phyloP scores from a whole-genome alignment of 225 moss, liverwort and hornwort species.

The Asterella californica region DNA sequence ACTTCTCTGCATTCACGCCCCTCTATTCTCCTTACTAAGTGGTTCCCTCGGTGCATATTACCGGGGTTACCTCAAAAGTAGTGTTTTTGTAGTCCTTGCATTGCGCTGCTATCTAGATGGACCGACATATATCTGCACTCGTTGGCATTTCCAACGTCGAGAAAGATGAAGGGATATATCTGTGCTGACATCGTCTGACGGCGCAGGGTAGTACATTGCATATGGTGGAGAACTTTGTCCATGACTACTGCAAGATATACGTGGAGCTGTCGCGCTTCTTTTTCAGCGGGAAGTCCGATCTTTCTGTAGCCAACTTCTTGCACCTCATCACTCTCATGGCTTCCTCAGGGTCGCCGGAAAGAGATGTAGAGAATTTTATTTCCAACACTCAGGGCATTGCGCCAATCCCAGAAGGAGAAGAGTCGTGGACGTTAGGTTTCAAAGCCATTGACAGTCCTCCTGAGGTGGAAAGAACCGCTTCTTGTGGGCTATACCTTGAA shows the following conservation, averaged over 20 bases:
- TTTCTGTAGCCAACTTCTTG: slow-evolving; percentile 70
- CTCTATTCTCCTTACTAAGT: too few species aligned
- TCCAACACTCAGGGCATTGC: slow-evolving; percentile 61
- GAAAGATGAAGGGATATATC: not conserved
- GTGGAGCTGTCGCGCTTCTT: slow-evolving; percentile 78
- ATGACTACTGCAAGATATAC: slow-evolving; percentile 77
- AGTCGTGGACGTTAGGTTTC: slow-evolving; percentile 53
- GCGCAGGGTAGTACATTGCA: slow-evolving; percentile 60
- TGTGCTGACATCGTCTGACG: not conserved
- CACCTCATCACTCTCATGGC: slow-evolving; percentile 93
- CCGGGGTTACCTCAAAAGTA: too few species aligned
- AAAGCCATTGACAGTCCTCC: slow-evolving; percentile 24
- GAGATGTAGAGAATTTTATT: slow-evolving; percentile 68
- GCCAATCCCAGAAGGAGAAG: slow-evolving; percentile 40
- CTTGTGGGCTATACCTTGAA: slow-evolving; percentile 49
- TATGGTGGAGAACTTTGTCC: slow-evolving; percentile 47
- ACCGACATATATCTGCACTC: not conserved
- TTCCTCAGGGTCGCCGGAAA: slow-evolving; percentile 62
- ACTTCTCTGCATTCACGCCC: too few species aligned
- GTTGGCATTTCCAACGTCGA: not conserved
- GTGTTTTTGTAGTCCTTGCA: too few species aligned
- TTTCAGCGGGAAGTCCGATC: slow-evolving; percentile 64
- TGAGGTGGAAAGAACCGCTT: slow-evolving; percentile 36
- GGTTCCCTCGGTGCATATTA: too few species aligned
- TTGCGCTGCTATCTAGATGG: too few species aligned